Conservation (phyloP, 108 stramenopile species). For the Mediolabrus comicus region DNA sequence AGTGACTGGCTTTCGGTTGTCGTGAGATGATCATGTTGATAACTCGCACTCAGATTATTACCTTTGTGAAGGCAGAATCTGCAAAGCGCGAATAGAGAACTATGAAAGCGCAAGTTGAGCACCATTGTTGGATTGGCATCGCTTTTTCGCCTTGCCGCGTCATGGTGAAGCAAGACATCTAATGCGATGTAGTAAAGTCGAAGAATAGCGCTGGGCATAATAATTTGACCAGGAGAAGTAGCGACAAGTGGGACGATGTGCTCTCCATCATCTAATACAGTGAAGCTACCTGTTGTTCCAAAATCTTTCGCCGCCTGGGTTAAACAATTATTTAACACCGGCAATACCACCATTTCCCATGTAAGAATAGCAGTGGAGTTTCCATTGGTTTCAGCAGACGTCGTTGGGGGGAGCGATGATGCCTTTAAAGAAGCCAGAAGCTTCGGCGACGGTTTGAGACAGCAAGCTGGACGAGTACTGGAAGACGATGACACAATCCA, state of each 20-base stretch:
- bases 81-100: slow-evolving; percentile 9
- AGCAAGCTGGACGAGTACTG: background rate
- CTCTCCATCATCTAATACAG: background rate
- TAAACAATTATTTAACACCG: background rate
- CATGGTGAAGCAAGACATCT: slow-evolving; percentile 1
- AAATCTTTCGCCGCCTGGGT: slow-evolving; percentile 5
- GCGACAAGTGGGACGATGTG: background rate
- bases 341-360: slow-evolving; percentile 1
- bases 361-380: background rate
- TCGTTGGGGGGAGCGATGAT: background rate
- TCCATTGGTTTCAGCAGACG: background rate
- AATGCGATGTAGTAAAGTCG: slow-evolving; percentile 6
- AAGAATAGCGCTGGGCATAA: slow-evolving; percentile 8
- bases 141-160: background rate
- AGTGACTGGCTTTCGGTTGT: background rate
- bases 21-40: background rate
- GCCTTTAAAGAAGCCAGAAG: background rate
- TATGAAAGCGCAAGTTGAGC: background rate
- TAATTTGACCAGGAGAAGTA: background rate
- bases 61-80: slow-evolving; percentile 8
- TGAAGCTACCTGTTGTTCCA: background rate
- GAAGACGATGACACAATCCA: background rate
- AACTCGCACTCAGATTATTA: background rate
- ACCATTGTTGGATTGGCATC: background rate
- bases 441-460: background rate